Evolutionary conservation across 345 rosid genomes (phyloP).

Genomic region (Bretschneidera sinensis): DNA sequence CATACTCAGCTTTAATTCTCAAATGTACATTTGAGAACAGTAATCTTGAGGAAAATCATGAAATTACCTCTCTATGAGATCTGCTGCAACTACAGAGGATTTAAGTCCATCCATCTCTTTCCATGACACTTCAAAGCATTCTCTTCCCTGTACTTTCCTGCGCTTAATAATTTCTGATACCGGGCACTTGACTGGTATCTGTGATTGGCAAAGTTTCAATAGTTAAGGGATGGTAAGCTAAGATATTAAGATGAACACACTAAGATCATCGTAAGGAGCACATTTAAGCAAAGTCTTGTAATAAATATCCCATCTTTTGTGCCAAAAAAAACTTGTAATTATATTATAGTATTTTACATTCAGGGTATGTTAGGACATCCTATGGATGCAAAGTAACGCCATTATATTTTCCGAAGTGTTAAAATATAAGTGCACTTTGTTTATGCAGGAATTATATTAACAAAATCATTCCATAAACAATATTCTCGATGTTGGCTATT

Average conservation of each 20-base stretch:
- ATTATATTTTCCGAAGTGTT: too few species aligned
- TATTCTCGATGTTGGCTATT: too few species aligned
- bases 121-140: slow-evolving; percentile 80
- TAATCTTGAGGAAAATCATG: too few species aligned
- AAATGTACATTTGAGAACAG: too few species aligned
- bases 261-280: neutral
- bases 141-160: slow-evolving; percentile 65
- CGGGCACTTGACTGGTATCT: slow-evolving; percentile 78
- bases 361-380: neutral
- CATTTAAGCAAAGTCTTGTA: too few species aligned
- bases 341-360: too few species aligned
- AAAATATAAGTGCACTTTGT: neutral
- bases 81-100: slow-evolving; percentile 67
- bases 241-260: neutral
- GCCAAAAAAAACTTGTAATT: too few species aligned
- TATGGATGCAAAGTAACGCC: too few species aligned
- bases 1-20: too few species aligned
- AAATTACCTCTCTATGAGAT: slow-evolving; percentile 79
- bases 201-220: slow-evolving; percentile 17
- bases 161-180: slow-evolving; percentile 61
- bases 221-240: neutral
- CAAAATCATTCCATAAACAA: too few species aligned
- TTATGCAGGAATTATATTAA: too few species aligned
- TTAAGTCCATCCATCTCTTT: slow-evolving; percentile 54
- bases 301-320: too few species aligned